phyloP scores from a whole-genome alignment of 1,284 basidiomycete genomes.

The Ganoderma sinense region DNA sequence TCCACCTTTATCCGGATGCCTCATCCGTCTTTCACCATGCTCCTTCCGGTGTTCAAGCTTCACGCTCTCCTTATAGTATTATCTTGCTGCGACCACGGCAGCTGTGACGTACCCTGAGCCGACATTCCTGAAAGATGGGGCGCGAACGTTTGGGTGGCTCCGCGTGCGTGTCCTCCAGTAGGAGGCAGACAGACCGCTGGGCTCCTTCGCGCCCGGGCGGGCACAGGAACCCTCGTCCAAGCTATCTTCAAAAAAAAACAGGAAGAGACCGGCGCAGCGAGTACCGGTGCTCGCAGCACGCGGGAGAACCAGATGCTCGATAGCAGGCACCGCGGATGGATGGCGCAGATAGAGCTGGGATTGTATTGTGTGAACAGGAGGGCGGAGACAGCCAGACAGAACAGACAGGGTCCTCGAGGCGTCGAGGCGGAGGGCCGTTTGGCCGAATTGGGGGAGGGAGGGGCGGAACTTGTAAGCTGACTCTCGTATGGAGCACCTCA shows the following conservation, averaged over 20 bases:
- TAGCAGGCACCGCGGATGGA: constrained; percentile 44
- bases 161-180: too few species aligned
- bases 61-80: background rate
- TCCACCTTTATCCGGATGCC: background rate
- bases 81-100: background rate
- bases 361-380: constrained; percentile 29
- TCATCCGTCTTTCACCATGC: background rate
- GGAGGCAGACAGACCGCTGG: too few species aligned
- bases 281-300: constrained; percentile 32
- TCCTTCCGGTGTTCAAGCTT: background rate
- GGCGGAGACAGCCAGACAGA: background rate
- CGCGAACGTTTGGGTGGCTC: too few species aligned
- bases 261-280: too few species aligned
- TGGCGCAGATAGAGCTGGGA: constrained; percentile 42
- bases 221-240: too few species aligned
- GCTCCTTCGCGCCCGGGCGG: too few species aligned
- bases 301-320: constrained; percentile 39
- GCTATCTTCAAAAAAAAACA: too few species aligned
- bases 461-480: background rate
- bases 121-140: too few species aligned
- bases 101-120: too few species aligned
- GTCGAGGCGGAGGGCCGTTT: background rate
- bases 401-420: background rate
- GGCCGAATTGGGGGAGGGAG: too few species aligned
- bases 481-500: background rate